Percentiles rank a stretch among this genome's conserved stretches.
Evolutionary conservation across 2,329 filamentous ascomycete species (phyloP).

Genomic region (Pyrenochaeta sp.): DNA sequence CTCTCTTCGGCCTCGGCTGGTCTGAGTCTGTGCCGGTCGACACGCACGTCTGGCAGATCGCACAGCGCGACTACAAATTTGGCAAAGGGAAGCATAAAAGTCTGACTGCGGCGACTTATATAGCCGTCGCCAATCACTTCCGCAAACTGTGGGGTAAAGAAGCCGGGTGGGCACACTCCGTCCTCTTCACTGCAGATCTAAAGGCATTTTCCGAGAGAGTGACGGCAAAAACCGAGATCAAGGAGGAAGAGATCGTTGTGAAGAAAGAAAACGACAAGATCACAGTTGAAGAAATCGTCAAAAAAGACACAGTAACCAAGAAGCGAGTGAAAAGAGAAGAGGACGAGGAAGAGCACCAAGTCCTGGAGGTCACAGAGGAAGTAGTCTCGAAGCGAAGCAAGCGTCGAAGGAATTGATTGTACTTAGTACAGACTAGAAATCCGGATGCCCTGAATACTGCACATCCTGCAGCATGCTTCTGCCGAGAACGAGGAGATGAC

Average conservation of each 20-base stretch:
- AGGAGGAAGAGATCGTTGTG: slow-evolving; percentile 51
- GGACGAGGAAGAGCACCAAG: slow-evolving; percentile 47
- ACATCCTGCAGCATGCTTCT: neutral
- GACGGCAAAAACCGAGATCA: slow-evolving; percentile 58
- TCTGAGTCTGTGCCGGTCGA: slow-evolving; percentile 94
- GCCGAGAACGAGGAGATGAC: no score
- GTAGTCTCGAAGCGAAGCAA: slow-evolving; percentile 44
- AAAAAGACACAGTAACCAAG: slow-evolving; percentile 46
- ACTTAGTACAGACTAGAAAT: neutral
- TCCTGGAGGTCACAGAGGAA: slow-evolving; percentile 51
- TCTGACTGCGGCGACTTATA: slow-evolving; percentile 86
- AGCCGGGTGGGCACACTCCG: slow-evolving; percentile 96
- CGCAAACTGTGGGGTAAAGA: slow-evolving; percentile 88
- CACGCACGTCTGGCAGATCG: slow-evolving; percentile 98
- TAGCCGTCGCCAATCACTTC: slow-evolving; percentile 90
- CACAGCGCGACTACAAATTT: slow-evolving; percentile 93
- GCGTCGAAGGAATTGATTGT: slow-evolving; percentile 12
- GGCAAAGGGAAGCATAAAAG: slow-evolving; percentile 83
- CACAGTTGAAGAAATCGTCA: slow-evolving; percentile 20
- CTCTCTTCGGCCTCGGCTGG: slow-evolving; percentile 95
- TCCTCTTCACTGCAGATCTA: slow-evolving; percentile 93
- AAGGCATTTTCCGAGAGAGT: slow-evolving; percentile 78
- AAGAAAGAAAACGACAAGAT: slow-evolving; percentile 42
- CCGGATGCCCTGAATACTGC: neutral
- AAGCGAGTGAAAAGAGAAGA: slow-evolving; percentile 48